A percentile compares a stretch with the other conserved stretches of the same genome.
Evolutionary conservation across 306 rosid genomes (phyloP).

Genomic region (Fagus crenata): DNA sequence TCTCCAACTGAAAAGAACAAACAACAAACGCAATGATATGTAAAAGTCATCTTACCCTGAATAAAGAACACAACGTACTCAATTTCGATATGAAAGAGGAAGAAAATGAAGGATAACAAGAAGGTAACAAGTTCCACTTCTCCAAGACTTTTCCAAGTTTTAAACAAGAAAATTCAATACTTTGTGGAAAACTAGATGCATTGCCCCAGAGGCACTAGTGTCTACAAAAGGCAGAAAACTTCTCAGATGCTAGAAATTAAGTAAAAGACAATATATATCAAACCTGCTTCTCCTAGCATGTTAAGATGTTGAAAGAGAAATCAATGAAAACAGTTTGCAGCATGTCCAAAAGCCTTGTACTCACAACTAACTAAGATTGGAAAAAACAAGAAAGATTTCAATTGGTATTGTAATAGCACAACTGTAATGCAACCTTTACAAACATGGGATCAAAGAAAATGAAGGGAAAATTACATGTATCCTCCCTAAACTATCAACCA

Average conservation of each 20-base stretch:
- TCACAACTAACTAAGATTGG: not conserved
- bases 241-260: not conserved
- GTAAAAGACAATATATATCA: not conserved
- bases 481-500: too few relatives aligned
- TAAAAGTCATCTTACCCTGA: too few relatives aligned
- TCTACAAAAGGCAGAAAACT: not conserved
- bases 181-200: not conserved
- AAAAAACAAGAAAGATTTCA: not conserved
- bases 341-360: not conserved
- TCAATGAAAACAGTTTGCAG: not conserved
- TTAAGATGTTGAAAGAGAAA: not conserved
- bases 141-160: not conserved
- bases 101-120: too few relatives aligned
- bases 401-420: not conserved
- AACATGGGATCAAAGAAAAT: not conserved
- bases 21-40: conserved; percentile 5
- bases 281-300: not conserved
- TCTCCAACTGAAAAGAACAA: conserved; percentile 74
- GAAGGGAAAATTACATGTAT: too few relatives aligned
- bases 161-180: not conserved
- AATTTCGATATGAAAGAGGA: too few relatives aligned
- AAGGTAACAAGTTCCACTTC: too few relatives aligned
- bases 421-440: not conserved
- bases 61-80: too few relatives aligned
- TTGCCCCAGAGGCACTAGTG: not conserved